Evolutionary conservation across 495 filamentous ascomycete species (phyloP).

Genomic region (Aspergillus sparsus): DNA sequence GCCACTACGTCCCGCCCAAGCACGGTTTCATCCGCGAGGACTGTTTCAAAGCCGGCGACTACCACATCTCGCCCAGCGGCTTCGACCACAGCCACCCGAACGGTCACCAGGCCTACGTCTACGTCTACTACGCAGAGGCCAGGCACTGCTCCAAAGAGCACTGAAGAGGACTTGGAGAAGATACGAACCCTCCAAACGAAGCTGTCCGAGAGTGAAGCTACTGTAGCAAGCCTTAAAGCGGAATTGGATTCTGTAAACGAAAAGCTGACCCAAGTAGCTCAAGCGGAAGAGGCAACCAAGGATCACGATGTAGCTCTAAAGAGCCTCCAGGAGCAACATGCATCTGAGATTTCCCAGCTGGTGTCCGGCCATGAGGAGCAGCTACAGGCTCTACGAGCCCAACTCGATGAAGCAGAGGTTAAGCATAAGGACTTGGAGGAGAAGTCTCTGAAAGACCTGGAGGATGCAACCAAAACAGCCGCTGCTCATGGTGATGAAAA

Average conservation of each 20-base stretch:
- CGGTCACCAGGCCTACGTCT: slow-evolving; percentile 28
- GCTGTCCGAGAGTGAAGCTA: slow-evolving; percentile 47
- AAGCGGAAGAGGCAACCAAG: slow-evolving; percentile 31
- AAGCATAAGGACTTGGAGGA: slow-evolving; percentile 45
- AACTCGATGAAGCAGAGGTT: slow-evolving; percentile 43
- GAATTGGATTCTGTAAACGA: slow-evolving; percentile 45
- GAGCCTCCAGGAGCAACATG: slow-evolving; percentile 38
- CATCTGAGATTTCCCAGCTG: slow-evolving; percentile 42
- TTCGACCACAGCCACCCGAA: slow-evolving; percentile 31
- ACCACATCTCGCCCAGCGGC: slow-evolving; percentile 31
- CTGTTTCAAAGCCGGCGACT: slow-evolving; percentile 25
- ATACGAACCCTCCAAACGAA: slow-evolving; percentile 43
- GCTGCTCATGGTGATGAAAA: slow-evolving; percentile 39
- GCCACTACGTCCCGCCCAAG: slow-evolving; percentile 31
- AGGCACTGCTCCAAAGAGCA: slow-evolving; percentile 34
- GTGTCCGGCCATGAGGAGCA: slow-evolving; percentile 39
- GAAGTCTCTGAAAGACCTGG: slow-evolving; percentile 42
- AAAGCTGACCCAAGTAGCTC: slow-evolving; percentile 39
- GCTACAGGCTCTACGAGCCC: slow-evolving; percentile 37
- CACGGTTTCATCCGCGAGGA: slow-evolving; percentile 34
- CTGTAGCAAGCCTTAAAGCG: slow-evolving; percentile 38
- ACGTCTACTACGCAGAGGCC: slow-evolving; percentile 36
- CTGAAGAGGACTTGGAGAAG: slow-evolving; percentile 40
- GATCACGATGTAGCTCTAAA: slow-evolving; percentile 31
- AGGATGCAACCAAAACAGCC: slow-evolving; percentile 42